Base-by-base conservation (phyloP, 768 basidiomycete species). In the Boletus fagicola region DNA sequence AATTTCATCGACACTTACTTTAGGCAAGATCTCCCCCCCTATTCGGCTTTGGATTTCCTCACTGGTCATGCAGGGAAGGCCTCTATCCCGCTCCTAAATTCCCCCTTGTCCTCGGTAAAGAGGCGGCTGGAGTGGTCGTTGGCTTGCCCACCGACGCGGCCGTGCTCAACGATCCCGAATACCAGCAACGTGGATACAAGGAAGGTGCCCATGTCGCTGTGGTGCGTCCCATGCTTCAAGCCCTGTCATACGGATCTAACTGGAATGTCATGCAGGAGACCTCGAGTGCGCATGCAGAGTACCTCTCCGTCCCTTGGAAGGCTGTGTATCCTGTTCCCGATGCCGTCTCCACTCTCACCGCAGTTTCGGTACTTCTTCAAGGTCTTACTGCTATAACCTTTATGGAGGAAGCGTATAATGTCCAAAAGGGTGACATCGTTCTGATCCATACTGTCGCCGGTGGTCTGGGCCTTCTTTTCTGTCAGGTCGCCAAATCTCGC, bases 391-490 rank as follows among this genome's bases (percentile, higher is more conserved):
- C 88, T 0, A 66, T 88, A 15, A 82, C 83, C 1, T 88, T 94
- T 65, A 79, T 90, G 61, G 86, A 86, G 48, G 96, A 99, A 70
- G 85, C 93, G 9, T 91, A 98, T 72, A 74, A 85, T 44, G 89
- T 95, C 55, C 81, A 94, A 70, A 82, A 81, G 64, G 88, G 83
- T 2, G 93, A 96, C 65, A 81, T 76, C 47, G 84, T 95, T 54
- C 80, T 96, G 49, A 81, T 98, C 2, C 92, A 97, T 68, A 95
- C 96, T 33, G 82, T 96, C 35, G 94, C 96, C 0, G 96, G 96
- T 33, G 94, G 95, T 12, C 79, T 97, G 11, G 96, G 85, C 3
- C 76, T 88, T 28, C 68, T 88, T 31, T 78, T 86, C 53, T 77
- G 82, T 10, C 88, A 96, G 74, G 68, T 90, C 33, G 84, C 85